A percentile compares a stretch with the other conserved stretches of the same genome.
phyloP scores from a whole-genome alignment of 2,329 filamentous ascomycete genomes.

The Aspergillus proliferans region DNA sequence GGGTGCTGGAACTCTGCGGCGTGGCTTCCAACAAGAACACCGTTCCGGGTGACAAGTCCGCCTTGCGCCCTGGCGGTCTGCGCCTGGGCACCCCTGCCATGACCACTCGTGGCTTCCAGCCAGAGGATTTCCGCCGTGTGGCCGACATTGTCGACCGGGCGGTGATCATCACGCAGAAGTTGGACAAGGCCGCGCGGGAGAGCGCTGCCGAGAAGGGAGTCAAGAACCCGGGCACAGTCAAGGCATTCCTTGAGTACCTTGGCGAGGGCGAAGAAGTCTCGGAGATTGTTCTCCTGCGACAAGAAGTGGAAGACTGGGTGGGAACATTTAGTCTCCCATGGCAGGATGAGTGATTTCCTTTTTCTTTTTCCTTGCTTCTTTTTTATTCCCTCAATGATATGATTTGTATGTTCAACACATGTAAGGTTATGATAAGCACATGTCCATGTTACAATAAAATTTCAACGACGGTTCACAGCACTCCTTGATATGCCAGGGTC shows the following conservation, averaged over 20 bases:
- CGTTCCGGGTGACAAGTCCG: slow-evolving; percentile 89
- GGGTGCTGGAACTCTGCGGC: slow-evolving; percentile 82
- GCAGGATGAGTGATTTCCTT: slow-evolving; percentile 47
- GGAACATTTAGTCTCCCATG: slow-evolving; percentile 83
- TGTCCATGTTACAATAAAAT: no score
- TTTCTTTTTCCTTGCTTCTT: background rate
- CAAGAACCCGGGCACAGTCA: slow-evolving; percentile 96
- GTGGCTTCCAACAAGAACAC: slow-evolving; percentile 99
- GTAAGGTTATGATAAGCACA: background rate
- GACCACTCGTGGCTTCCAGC: slow-evolving; percentile 89
- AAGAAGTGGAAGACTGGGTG: slow-evolving; percentile 88
- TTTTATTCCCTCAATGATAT: slow-evolving; percentile 1
- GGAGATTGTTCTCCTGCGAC: slow-evolving; percentile 77
- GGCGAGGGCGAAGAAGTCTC: slow-evolving; percentile 69
- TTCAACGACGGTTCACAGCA: no score
- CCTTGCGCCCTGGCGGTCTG: slow-evolving; percentile 85
- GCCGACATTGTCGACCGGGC: slow-evolving; percentile 80
- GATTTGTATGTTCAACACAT: slow-evolving; percentile 9
- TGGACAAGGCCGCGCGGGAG: slow-evolving; percentile 63
- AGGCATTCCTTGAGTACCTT: slow-evolving; percentile 94
- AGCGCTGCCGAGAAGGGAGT: slow-evolving; percentile 75
- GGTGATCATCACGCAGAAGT: slow-evolving; percentile 68
- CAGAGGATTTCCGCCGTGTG: slow-evolving; percentile 80
- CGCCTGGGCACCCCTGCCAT: slow-evolving; percentile 95
- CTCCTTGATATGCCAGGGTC: background rate